phyloP scores from a whole-genome alignment of 1,284 basidiomycete genomes.

The Cystobasidium pallidum region DNA sequence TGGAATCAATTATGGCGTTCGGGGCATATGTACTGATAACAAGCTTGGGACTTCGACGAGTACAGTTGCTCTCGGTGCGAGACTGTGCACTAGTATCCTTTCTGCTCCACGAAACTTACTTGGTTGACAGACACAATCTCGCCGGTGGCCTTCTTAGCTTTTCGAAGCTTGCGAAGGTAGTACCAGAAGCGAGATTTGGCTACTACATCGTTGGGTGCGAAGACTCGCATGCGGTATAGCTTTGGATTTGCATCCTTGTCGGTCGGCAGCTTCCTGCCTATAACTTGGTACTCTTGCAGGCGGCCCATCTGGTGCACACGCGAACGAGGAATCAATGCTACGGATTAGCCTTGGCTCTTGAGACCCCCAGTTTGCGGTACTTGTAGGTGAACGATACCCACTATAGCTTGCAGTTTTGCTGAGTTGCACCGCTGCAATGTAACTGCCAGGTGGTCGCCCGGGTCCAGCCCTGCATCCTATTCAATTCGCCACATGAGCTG shows the following conservation, averaged over 20 bases:
- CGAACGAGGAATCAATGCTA: too few relatives aligned
- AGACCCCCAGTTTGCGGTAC: too few relatives aligned
- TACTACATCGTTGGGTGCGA: conserved; percentile 95
- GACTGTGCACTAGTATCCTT: too few relatives aligned
- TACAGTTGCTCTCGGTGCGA: too few relatives aligned
- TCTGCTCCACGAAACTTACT: conserved; percentile 67
- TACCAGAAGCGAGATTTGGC: conserved; percentile 99
- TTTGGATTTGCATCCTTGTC: conserved; percentile 91
- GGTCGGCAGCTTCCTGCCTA: conserved; percentile 95
- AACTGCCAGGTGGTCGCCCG: not conserved
- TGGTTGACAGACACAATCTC: conserved; percentile 98
- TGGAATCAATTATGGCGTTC: too few relatives aligned
- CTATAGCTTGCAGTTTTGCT: not conserved
- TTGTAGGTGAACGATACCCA: not conserved
- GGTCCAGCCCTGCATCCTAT: not conserved
- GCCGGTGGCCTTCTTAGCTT: conserved; percentile 99
- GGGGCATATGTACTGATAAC: too few relatives aligned
- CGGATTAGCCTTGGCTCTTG: too few relatives aligned
- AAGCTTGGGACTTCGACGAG: too few relatives aligned
- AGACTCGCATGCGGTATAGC: conserved; percentile 99
- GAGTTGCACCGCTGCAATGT: not conserved
- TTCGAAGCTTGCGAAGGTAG: conserved; percentile 96
- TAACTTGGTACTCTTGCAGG: conserved; percentile 85
- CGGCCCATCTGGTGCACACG: conserved; percentile 32
- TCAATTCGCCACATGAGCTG: not conserved